Evolutionary conservation across 495 filamentous ascomycete genomes (phyloP).

Genomic region (Penicillium lividum): DNA sequence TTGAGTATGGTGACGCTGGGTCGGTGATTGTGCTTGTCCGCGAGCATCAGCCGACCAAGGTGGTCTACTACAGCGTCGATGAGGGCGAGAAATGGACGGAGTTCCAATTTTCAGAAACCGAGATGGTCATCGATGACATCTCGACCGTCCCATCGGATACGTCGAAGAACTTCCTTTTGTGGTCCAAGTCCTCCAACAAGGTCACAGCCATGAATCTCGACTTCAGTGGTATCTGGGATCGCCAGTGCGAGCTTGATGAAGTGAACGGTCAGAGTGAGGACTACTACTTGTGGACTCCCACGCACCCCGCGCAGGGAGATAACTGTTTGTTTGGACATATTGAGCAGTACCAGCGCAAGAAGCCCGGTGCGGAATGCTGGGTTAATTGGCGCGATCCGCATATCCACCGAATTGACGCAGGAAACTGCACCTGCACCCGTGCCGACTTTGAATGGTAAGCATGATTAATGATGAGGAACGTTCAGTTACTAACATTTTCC

Average conservation of each 20-base stretch:
- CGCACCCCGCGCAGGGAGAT: conserved; percentile 70
- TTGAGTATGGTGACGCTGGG: conserved; percentile 93
- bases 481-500: background rate
- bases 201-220: conserved; percentile 78
- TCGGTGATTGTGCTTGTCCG: conserved; percentile 84
- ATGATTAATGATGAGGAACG: background rate
- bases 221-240: conserved; percentile 74
- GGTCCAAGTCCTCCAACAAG: conserved; percentile 57
- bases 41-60: conserved; percentile 61
- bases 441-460: conserved; percentile 92
- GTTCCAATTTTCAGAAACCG: conserved; percentile 69
- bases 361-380: conserved; percentile 68
- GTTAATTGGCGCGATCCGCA: conserved; percentile 75
- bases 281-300: conserved; percentile 82
- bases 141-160: conserved; percentile 87
- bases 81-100: conserved; percentile 74
- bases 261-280: conserved; percentile 63
- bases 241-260: conserved; percentile 68
- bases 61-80: conserved; percentile 75
- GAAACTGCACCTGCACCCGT: conserved; percentile 79
- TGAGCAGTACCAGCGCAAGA: conserved; percentile 89
- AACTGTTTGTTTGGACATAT: conserved; percentile 92
- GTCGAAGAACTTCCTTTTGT: conserved; percentile 86
- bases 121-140: conserved; percentile 72
- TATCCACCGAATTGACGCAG: conserved; percentile 50